These are phyloP conservation scores for Talaromyces sp. DNA, from an alignment of 2,329 filamentous ascomycete genomes.

Conservation along the genomic window DNA sequence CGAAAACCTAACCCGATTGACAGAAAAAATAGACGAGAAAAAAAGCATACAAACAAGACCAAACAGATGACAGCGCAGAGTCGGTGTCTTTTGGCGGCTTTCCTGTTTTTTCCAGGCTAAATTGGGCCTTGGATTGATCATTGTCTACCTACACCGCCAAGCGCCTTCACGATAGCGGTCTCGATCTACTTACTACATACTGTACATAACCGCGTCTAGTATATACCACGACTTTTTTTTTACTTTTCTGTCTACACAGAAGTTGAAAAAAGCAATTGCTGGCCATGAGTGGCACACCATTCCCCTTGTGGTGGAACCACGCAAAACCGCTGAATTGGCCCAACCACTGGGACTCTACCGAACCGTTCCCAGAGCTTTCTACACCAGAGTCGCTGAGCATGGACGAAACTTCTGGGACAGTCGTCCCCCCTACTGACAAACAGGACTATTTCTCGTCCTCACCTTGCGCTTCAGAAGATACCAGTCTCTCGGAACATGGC, in stretches of 20 bases:
- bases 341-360: slow-evolving; percentile 1
- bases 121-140: neutral
- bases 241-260: neutral
- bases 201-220: neutral
- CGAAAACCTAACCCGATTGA: neutral
- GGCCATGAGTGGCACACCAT: neutral
- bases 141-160: neutral
- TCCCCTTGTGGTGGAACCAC: neutral
- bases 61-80: slow-evolving; percentile 9
- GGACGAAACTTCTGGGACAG: neutral
- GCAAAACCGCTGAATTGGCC: slow-evolving; percentile 5
- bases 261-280: neutral
- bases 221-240: neutral
- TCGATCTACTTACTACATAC: too few relatives aligned
- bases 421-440: slow-evolving; percentile 3
- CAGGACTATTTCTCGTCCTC: slow-evolving; percentile 4
- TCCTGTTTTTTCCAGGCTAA: slow-evolving; percentile 5
- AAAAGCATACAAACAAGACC: too few relatives aligned
- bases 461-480: slow-evolving; percentile 6
- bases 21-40: too few relatives aligned
- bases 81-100: neutral
- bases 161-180: neutral
- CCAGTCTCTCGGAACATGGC: slow-evolving; percentile 7
- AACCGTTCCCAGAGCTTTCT: slow-evolving; percentile 7
- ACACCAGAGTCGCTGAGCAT: neutral